Evolutionary conservation across 2,329 filamentous ascomycete genomes (phyloP).

Genomic region (Xylaria digitata): DNA sequence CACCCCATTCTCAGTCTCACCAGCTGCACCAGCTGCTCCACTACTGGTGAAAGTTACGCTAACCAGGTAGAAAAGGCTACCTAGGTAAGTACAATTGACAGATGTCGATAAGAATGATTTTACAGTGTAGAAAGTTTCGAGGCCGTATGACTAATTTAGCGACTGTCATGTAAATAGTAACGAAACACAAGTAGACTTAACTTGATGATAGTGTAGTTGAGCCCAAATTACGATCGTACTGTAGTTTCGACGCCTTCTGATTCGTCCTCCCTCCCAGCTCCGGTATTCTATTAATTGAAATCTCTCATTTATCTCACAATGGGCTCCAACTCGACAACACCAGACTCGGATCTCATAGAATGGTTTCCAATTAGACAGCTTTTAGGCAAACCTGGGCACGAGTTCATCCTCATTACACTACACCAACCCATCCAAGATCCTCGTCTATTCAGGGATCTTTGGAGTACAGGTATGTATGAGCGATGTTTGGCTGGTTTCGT

Average conservation of each 20-base stretch:
- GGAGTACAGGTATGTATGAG: slow-evolving; percentile 44
- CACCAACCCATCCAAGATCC: slow-evolving; percentile 66
- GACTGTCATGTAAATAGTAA: neutral
- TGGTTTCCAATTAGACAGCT: slow-evolving; percentile 53
- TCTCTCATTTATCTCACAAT: slow-evolving; percentile 23
- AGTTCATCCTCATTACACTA: slow-evolving; percentile 66
- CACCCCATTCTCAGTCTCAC: neutral
- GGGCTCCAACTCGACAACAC: slow-evolving; percentile 16
- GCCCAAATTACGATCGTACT: neutral
- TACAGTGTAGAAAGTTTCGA: neutral
- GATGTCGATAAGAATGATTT: neutral
- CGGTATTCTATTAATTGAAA: neutral
- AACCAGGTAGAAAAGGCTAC: slow-evolving; percentile 4
- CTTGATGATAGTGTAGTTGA: neutral
- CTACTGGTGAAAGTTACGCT: slow-evolving; percentile 1
- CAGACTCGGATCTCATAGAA: slow-evolving; percentile 34
- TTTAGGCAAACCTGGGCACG: slow-evolving; percentile 45
- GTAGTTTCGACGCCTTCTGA: neutral
- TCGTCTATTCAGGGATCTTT: slow-evolving; percentile 46
- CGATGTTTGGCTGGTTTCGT: neutral
- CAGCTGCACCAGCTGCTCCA: slow-evolving; percentile 4
- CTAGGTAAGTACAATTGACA: neutral
- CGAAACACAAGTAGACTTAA: neutral
- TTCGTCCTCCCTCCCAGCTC: neutral
- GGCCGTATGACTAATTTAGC: neutral